Base-by-base conservation (phyloP, 257 asterid genomes). In the Solanum chilense region DNA sequence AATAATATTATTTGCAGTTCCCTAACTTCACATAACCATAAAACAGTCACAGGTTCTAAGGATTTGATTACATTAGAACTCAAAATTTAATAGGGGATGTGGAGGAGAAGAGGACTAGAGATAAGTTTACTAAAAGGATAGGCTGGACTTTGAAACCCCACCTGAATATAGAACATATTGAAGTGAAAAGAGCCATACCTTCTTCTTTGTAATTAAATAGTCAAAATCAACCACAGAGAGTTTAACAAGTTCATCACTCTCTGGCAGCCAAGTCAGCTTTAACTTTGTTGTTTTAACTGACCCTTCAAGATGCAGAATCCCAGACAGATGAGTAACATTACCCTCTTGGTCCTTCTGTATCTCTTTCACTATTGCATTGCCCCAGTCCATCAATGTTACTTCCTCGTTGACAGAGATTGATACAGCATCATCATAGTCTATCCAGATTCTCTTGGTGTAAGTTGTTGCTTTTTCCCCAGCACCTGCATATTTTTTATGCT, bases 351-450 rank as follows among this genome's bases (percentile, higher is more conserved):
- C 98, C 89, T 95, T 95, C 90, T 92, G 91, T 77, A 97, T 92
- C 77, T 94, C 95, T 87, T 94, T 94, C 49, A 97, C 94, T 21
- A 97, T 92, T 15, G 99, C 96, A 88, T 97, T 95, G 11, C 99
- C 99, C 98, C 98, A 97, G 88, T 95, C 99, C 93, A 94, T 97
- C 77, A 97, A 85, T 75, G 99, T 97, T 35, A 97, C 95, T 90
- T 97, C 99, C 92, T 97, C 99, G 18, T 91, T 81, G 9, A 70
- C 92, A 7, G 98, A 92, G 86, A 97, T 95, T 69, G 91, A 90
- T 89, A 90, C 91, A n/a, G 98, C 99, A 91, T 97, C 99, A 27
- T 92, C 96, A 88, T 92, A 94, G 37, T 97, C 99, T 76, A 97
- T 92, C 98, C 98, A 95, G 68, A 95, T 90, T 68, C 91, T 95